Evolutionary conservation across 768 basidiomycete species (phyloP).

Genomic region (Harrya chromipes): DNA sequence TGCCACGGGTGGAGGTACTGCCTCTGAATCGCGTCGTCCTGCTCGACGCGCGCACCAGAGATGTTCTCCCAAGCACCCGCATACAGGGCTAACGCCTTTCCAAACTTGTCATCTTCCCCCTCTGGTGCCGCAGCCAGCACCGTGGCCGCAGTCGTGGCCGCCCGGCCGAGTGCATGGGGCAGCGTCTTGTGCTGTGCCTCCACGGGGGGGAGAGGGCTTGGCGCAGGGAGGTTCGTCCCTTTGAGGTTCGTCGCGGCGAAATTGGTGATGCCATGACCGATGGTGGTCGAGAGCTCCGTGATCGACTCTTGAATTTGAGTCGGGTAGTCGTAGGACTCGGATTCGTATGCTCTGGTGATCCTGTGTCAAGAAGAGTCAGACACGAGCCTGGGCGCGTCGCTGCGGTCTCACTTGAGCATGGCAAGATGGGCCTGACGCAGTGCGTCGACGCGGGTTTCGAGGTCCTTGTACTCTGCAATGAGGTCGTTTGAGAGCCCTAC

Average conservation of each 20-base stretch:
- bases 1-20: conserved; percentile 84
- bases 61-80: conserved; percentile 83
- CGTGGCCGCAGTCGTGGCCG: conserved; percentile 60
- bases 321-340: conserved; percentile 88
- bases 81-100: conserved; percentile 74
- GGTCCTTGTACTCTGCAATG: conserved; percentile 90
- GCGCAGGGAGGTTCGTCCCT: conserved; percentile 82
- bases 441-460: conserved; percentile 93
- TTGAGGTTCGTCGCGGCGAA: conserved; percentile 88
- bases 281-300: conserved; percentile 63
- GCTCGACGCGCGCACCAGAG: conserved; percentile 71
- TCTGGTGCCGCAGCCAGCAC: conserved; percentile 44
- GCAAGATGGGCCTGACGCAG: conserved; percentile 73
- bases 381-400: not conserved
- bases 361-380: conserved; percentile 34
- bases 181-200: conserved; percentile 88
- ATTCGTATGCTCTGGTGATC: conserved; percentile 85
- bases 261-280: conserved; percentile 72
- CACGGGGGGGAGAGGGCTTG: conserved; percentile 52
- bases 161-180: conserved; percentile 88
- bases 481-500: not conserved
- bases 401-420: conserved; percentile 65
- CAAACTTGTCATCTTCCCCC: conserved; percentile 64
- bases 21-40: conserved; percentile 67
- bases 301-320: conserved; percentile 83